Conservation (phyloP, 2,329 filamentous ascomycete genomes). For the Aureobasidium zeae region DNA sequence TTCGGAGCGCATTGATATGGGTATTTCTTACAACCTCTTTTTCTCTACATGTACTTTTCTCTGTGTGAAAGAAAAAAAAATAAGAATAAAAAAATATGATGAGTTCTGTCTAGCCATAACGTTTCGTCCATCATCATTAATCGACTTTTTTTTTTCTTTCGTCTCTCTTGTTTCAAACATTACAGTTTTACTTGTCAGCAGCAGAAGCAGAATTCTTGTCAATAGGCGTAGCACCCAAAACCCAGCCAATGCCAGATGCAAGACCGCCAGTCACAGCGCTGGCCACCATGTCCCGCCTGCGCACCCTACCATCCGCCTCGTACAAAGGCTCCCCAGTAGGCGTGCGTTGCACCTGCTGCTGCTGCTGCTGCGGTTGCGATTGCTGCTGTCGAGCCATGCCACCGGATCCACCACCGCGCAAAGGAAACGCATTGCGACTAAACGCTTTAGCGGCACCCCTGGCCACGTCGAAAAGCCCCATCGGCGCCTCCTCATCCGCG, state of each 20-base stretch:
- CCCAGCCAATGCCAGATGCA: conserved; percentile 56
- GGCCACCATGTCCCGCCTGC: conserved; percentile 65
- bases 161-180: no score
- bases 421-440: conserved; percentile 38
- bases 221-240: conserved; percentile 43
- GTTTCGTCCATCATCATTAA: no score
- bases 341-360: conserved; percentile 8
- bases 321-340: conserved; percentile 6
- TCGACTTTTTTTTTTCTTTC: no score
- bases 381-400: conserved; percentile 17
- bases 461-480: conserved; percentile 46
- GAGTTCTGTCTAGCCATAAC: no score
- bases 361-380: conserved; percentile 16
- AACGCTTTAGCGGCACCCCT: conserved; percentile 41
- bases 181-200: no score
- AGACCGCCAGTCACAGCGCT: conserved; percentile 55
- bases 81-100: no score
- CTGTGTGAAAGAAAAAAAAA: no score
- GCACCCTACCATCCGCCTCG: conserved; percentile 35
- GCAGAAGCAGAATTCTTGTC: conserved; percentile 7
- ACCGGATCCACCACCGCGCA: conserved; percentile 23
- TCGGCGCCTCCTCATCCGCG: conserved; percentile 40
- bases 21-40: no score
- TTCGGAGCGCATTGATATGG: no score
- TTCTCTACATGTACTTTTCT: no score